phyloP scores from a whole-genome alignment of 1,284 basidiomycete species.

The Amylostereum areolatum region DNA sequence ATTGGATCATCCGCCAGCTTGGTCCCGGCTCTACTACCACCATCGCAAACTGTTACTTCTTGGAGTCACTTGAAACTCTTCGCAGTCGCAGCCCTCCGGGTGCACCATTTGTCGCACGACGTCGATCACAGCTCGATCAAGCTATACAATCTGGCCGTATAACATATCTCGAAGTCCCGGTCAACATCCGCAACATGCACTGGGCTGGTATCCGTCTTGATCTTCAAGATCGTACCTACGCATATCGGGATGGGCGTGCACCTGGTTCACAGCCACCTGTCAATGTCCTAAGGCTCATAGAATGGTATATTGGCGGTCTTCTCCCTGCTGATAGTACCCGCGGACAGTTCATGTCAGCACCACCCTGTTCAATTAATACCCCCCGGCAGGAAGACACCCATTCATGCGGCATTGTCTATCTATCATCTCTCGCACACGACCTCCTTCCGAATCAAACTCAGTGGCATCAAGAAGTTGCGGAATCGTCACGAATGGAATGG shows the following conservation, averaged over 20 bases:
- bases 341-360: not conserved
- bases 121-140: not conserved
- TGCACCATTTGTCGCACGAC: not conserved
- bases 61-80: not conserved
- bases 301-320: not conserved
- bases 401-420: constrained; percentile 13
- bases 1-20: not conserved
- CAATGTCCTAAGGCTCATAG: not conserved
- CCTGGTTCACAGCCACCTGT: not conserved
- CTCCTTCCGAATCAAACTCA: constrained; percentile 1
- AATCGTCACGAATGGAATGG: constrained; percentile 9
- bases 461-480: constrained; percentile 6
- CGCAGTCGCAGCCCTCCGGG: not conserved
- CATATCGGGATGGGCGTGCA: not conserved
- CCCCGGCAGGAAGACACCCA: constrained; percentile 9
- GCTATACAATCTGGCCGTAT: not conserved
- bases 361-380: not conserved
- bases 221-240: not conserved
- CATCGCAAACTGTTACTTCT: not conserved
- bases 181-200: constrained; percentile 4
- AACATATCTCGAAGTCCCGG: not conserved
- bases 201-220: constrained; percentile 10
- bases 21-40: not conserved
- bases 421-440: constrained; percentile 5
- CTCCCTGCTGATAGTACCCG: not conserved